Evolutionary conservation across 2,329 filamentous ascomycete species (phyloP).

Genomic region (Neopestalotiopsis clavispora): DNA sequence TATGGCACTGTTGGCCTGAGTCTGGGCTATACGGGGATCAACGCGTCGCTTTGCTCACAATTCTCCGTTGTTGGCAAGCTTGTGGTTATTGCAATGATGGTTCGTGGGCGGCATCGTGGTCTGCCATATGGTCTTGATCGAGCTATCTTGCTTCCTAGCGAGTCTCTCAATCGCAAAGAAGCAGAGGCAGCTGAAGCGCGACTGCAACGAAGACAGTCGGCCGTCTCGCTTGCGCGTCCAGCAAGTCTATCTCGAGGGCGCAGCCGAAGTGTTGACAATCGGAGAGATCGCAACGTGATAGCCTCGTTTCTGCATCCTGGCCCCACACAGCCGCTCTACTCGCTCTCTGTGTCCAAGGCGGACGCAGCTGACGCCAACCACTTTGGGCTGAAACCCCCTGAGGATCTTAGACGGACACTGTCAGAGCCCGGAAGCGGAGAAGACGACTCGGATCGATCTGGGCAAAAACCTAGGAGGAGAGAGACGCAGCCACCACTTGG

Average conservation of each 20-base stretch:
- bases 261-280: slow-evolving; percentile 34
- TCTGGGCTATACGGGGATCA: slow-evolving; percentile 76
- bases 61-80: slow-evolving; percentile 78
- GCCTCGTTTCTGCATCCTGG: slow-evolving; percentile 35
- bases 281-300: slow-evolving; percentile 25
- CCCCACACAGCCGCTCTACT: slow-evolving; percentile 26
- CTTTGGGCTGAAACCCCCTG: slow-evolving; percentile 22
- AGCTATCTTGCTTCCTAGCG: slow-evolving; percentile 64
- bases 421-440: slow-evolving; percentile 22
- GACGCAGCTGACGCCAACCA: slow-evolving; percentile 19
- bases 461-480: slow-evolving; percentile 23
- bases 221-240: slow-evolving; percentile 33
- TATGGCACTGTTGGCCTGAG: slow-evolving; percentile 95
- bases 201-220: slow-evolving; percentile 41
- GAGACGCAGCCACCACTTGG: slow-evolving; percentile 28
- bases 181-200: slow-evolving; percentile 49
- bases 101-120: slow-evolving; percentile 71
- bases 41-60: slow-evolving; percentile 82
- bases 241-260: slow-evolving; percentile 29
- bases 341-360: slow-evolving; percentile 24
- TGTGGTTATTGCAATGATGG: slow-evolving; percentile 71
- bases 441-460: slow-evolving; percentile 15
- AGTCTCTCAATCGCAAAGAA: slow-evolving; percentile 59
- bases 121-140: slow-evolving; percentile 69
- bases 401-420: slow-evolving; percentile 28